Base-by-base conservation (phyloP, 345 rosid species). In the Ceriops zippeliana region DNA sequence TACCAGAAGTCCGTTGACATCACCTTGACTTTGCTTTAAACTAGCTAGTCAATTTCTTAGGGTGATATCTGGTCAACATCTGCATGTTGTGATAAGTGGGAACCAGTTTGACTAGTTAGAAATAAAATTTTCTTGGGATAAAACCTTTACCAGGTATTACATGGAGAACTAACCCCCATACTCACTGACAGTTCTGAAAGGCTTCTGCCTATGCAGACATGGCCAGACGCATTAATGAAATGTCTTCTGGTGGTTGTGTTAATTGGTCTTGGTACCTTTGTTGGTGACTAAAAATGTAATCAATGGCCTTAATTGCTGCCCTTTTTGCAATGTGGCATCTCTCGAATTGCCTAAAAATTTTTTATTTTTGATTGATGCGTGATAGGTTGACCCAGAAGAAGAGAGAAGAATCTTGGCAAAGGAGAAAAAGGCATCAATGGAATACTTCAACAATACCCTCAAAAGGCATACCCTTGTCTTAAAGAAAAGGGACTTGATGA, bases 401-500 rank as follows among this genome's bases (percentile, higher is more conserved):
- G 98, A 89, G 83, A 87, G 91, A 69, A 89, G 63, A 80, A 78
- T 91, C 66, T 62, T 88, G 69, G 96, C 84, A 19, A 93, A 83
- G 35, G 98, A 93, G 82, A 88, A 84, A 74, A 89, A 85, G 76
- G 98, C 97, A 61, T 89, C 93, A 1, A 71, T 68, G 76, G 97
- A 93, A 65, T 70, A 83, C 19, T 84, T 76, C 26, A 84, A 68
- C 71, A 89, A 49, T 57, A 91, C 98, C 26, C 73, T 93, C 31
- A 91, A 81, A 72, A 82, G 96, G 61, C 98, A 93, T 75, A 89
- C 96, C 0, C 80, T 93, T 35, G 89, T 91, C 35, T 69, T 93
- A 67, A 89, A 85, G 90, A 93, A 89, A 76, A 82, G 98, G 80
- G 98, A 91, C 76, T 62, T 91, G 78, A 89, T 90, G 95, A 78